Conservation (phyloP, 148 eudicot species). For the Bassia scoparia region DNA sequence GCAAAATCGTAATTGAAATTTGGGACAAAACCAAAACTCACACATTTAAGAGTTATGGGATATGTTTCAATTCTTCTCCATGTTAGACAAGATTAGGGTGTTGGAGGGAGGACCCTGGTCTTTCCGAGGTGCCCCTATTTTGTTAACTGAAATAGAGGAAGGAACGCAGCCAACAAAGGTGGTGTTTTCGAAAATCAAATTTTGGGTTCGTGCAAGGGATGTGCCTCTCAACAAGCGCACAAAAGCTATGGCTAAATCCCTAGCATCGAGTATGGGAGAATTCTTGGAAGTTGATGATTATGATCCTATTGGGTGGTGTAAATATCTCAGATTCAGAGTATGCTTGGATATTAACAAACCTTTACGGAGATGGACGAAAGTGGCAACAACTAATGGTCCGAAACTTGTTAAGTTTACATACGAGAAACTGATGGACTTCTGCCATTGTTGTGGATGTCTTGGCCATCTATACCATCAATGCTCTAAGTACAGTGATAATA, state of each 20-base stretch:
- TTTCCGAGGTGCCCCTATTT: no score
- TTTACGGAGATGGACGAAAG: not conserved
- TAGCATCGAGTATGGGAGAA: not conserved
- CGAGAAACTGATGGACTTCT: not conserved
- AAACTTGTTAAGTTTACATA: not conserved
- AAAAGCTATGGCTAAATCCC: not conserved
- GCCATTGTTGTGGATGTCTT: not conserved
- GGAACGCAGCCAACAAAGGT: not conserved
- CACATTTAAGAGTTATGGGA: no score
- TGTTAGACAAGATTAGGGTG: no score
- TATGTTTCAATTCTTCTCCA: no score
- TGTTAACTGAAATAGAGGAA: no score
- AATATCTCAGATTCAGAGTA: not conserved
- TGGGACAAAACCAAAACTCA: no score
- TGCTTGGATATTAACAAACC: not conserved
- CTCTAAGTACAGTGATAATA: not conserved
- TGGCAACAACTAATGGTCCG: not conserved
- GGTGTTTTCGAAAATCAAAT: not conserved
- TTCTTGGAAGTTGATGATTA: not conserved
- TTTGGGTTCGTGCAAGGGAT: not conserved
- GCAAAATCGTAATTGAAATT: no score
- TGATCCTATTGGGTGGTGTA: not conserved
- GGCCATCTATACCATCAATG: not conserved
- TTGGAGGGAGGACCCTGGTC: no score
- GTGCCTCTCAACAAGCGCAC: no score